These are phyloP conservation scores for Lactarius indigo DNA, from an alignment of 768 basidiomycete genomes.

Conservation along the genomic window DNA sequence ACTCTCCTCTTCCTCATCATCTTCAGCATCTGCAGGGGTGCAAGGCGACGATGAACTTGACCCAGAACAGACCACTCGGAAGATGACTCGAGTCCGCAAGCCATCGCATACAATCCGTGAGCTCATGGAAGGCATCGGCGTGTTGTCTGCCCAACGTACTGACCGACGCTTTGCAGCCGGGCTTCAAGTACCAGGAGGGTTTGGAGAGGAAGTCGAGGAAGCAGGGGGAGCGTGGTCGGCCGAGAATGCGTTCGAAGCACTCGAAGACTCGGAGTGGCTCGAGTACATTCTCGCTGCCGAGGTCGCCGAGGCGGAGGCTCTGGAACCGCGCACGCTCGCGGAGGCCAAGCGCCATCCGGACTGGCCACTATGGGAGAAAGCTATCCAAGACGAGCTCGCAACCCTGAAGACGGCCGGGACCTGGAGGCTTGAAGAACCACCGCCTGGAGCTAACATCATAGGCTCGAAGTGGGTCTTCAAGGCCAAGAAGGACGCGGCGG, in stretches of 20 bases:
- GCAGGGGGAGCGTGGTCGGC: too few relatives aligned
- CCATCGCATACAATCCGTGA: neutral
- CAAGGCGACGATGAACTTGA: too few relatives aligned
- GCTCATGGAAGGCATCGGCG: neutral
- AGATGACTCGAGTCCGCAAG: neutral
- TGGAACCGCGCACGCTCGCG: slow-evolving; percentile 8
- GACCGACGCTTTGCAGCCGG: neutral
- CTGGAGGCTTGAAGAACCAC: slow-evolving; percentile 30
- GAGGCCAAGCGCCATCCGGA: slow-evolving; percentile 31
- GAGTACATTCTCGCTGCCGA: neutral
- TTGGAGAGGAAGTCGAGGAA: neutral
- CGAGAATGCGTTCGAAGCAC: too few relatives aligned
- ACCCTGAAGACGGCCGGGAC: slow-evolving; percentile 29
- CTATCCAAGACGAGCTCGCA: slow-evolving; percentile 27
- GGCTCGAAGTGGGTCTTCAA: slow-evolving; percentile 39
- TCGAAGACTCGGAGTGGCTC: neutral
- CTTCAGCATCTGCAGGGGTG: too few relatives aligned
- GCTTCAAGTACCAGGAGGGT: neutral
- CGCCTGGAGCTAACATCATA: neutral
- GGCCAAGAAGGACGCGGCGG: slow-evolving; percentile 38
- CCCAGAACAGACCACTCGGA: neutral
- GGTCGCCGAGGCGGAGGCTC: neutral
- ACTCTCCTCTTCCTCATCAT: too few relatives aligned
- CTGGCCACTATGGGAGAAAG: slow-evolving; percentile 29
- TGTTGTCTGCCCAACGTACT: neutral